Evolutionary conservation across 2,329 filamentous ascomycete genomes (phyloP), one percentile per base, ranked within the genome.

Genomic region (Waltergamsia citrina): DNA sequence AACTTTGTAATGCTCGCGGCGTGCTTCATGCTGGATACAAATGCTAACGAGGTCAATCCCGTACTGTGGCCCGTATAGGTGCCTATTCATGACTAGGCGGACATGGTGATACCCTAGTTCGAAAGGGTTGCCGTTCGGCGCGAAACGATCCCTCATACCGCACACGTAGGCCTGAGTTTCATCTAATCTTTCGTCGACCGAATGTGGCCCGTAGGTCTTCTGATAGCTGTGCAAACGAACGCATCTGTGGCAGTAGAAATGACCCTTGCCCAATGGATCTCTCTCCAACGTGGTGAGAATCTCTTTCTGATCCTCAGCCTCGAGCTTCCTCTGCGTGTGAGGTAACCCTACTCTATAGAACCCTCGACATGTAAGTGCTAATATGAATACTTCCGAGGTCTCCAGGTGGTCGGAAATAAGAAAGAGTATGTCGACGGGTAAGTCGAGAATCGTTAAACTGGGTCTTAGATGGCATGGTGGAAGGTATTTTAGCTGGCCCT

Each of bases 1-100:
- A 17, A 47, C 32, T 17, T 29, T 33, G 23, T 27, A 20, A 7
- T 17, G 10, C 14, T 38, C 37, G 25, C 43, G 38, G 4, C 9
- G 28, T 17, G 35, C 34, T n/a, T 25, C 34, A 23, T 47, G 43
- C 16, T 35, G 32, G 27, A 38, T 7, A 32, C 41, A 43, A 17
- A 47, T 28, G 26, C 37, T 42, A 12, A 20, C 7, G 10, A 46
- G 29, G 11, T 43, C 38, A 15, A 47, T 37, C 25, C 45, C 45
- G 33, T 38, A 34, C 6, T 36, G 36, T 2, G 43, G 25, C 1
- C 45, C 45, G 42, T 45, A 45, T 1, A 46, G 30, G 36, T 47
- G 38, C 11, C 29, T 11, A 36, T 47, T 47, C 37, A 47, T 40
- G 33, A 34, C 45, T 21, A 47, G 43, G 11, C 42, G 37, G 10